These are phyloP conservation scores for Trichaptum fuscoviolaceum DNA, from an alignment of 768 basidiomycete species.

Conservation along the genomic window DNA sequence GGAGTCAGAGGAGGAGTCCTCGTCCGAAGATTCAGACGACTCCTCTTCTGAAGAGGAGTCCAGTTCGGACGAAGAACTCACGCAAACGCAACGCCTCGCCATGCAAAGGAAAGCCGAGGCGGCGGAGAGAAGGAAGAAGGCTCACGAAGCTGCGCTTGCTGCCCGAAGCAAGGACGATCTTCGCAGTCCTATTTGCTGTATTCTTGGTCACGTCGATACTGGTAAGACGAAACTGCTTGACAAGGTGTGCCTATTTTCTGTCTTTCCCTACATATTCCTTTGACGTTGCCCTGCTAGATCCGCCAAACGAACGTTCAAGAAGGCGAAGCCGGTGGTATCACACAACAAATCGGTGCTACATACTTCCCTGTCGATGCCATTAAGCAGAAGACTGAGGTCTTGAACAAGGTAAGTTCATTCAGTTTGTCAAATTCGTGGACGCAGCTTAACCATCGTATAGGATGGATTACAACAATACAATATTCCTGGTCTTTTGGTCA, in stretches of 20 bases:
- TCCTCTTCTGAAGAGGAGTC: constrained; percentile 29
- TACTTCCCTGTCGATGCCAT: constrained; percentile 98
- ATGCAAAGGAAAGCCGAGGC: constrained; percentile 79
- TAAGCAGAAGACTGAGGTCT: constrained; percentile 85
- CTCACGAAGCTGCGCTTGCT: constrained; percentile 80
- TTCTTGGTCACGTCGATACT: constrained; percentile 98
- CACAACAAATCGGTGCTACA: constrained; percentile 98
- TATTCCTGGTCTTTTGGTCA: constrained; percentile 91
- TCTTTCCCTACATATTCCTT: constrained; percentile 5
- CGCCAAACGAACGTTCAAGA: constrained; percentile 99
- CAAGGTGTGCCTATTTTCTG: constrained; percentile 53
- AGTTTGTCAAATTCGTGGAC: constrained; percentile 6
- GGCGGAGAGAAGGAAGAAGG: constrained; percentile 71
- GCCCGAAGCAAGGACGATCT: constrained; percentile 85
- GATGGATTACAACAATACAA: constrained; percentile 87
- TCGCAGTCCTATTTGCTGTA: constrained; percentile 97
- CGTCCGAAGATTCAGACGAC: constrained; percentile 40
- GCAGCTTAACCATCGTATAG: constrained; percentile 28
- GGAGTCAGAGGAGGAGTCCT: constrained; percentile 30
- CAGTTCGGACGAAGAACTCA: constrained; percentile 59
- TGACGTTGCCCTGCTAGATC: constrained; percentile 49
- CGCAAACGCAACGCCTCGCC: constrained; percentile 58
- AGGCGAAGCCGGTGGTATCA: constrained; percentile 99
- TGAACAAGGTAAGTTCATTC: constrained; percentile 62
- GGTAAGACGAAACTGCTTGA: constrained; percentile 98